Percentiles rank a stretch among this genome's conserved stretches.
Evolutionary conservation across 1,284 basidiomycete species (phyloP).

Genomic region (Ceratobasidium sp.): DNA sequence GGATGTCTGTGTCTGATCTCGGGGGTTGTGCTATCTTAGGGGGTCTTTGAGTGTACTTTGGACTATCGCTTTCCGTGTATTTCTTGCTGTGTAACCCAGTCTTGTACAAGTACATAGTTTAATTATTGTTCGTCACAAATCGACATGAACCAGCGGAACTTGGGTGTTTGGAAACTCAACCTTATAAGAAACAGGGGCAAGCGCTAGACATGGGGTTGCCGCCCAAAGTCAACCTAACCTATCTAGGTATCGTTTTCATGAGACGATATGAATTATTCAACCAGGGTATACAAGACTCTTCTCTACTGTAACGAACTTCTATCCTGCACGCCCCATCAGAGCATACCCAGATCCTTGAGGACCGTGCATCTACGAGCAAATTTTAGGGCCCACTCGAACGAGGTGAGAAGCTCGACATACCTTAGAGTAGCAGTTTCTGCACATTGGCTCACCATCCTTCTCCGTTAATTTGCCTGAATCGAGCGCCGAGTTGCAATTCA

Average conservation of each 20-base stretch:
- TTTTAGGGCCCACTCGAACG: slow-evolving; percentile 38
- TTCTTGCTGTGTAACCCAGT: background rate
- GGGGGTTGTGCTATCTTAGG: background rate
- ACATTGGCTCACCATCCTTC: slow-evolving; percentile 75
- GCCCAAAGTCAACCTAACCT: too few relatives aligned
- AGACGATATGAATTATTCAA: slow-evolving; percentile 17
- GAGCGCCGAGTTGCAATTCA: slow-evolving; percentile 70
- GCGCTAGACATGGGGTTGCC: too few relatives aligned
- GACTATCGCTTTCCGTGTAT: background rate
- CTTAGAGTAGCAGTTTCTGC: slow-evolving; percentile 77
- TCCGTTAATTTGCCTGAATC: slow-evolving; percentile 77
- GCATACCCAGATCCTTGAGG: slow-evolving; percentile 79
- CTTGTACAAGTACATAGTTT: background rate
- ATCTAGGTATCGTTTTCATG: background rate
- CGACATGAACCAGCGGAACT: background rate
- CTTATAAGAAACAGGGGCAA: too few relatives aligned
- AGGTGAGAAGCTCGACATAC: slow-evolving; percentile 55
- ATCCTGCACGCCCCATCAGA: slow-evolving; percentile 69
- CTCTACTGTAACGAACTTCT: background rate
- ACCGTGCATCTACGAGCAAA: slow-evolving; percentile 58
- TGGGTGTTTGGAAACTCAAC: too few relatives aligned
- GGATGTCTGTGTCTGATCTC: background rate
- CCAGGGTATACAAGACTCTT: slow-evolving; percentile 29
- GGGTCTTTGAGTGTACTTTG: background rate
- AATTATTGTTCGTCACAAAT: background rate